phyloP scores from a whole-genome alignment of 768 basidiomycete genomes.

The Tricholoma bakamatsutake region DNA sequence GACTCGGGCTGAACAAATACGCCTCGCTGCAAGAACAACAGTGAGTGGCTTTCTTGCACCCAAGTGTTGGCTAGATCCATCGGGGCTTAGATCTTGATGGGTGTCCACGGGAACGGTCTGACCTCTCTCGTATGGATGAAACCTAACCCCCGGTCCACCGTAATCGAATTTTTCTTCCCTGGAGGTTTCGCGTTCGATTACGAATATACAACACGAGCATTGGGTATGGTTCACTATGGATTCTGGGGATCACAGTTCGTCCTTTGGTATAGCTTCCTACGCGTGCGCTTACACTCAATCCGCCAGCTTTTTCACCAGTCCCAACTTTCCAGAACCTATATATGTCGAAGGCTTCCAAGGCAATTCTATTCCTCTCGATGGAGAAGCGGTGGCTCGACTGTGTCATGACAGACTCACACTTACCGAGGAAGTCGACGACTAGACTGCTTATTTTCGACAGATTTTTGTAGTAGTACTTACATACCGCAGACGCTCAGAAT shows the following conservation, averaged over 20 bases:
- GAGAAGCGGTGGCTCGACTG: slow-evolving; percentile 55
- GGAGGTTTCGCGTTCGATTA: slow-evolving; percentile 85
- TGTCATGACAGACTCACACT: slow-evolving; percentile 54
- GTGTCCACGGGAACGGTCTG: slow-evolving; percentile 89
- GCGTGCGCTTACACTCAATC: background rate
- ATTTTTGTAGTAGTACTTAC: background rate
- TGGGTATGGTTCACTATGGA: slow-evolving; percentile 81
- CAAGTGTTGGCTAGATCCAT: background rate
- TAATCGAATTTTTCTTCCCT: slow-evolving; percentile 89
- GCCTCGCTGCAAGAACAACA: slow-evolving; percentile 78
- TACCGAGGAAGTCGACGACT: slow-evolving; percentile 58
- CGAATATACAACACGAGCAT: slow-evolving; percentile 70
- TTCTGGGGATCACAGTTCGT: slow-evolving; percentile 74
- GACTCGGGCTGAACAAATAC: slow-evolving; percentile 73
- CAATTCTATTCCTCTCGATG: slow-evolving; percentile 81
- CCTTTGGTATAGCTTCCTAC: background rate
- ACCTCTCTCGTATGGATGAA: slow-evolving; percentile 93
- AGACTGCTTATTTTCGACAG: slow-evolving; percentile 3
- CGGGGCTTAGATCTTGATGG: slow-evolving; percentile 75
- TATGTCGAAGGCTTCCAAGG: slow-evolving; percentile 91
- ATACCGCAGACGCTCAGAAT: background rate
- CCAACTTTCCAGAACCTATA: slow-evolving; percentile 56
- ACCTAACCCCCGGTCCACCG: slow-evolving; percentile 71
- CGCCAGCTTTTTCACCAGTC: slow-evolving; percentile 65
- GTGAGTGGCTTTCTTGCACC: slow-evolving; percentile 30